These are phyloP conservation scores for Pichia sporocuriosa DNA, from an alignment of 805 yeast genomes.

Conservation along the genomic window DNA sequence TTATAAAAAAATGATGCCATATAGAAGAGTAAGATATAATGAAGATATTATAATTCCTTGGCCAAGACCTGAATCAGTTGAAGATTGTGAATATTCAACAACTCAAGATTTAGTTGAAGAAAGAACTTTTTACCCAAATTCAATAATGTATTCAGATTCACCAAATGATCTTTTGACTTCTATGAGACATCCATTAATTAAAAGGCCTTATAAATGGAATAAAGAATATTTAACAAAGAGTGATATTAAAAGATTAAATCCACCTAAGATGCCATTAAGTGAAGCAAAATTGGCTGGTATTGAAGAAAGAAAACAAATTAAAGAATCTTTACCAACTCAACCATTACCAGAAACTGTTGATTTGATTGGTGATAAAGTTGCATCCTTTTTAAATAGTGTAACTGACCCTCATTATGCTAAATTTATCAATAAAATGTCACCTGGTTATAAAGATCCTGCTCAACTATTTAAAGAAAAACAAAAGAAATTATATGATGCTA, in stretches of 20 bases:
- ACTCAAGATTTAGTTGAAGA: constrained; percentile 50
- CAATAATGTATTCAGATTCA: constrained; percentile 58
- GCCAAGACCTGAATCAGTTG: constrained; percentile 64
- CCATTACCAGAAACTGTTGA: constrained; percentile 38
- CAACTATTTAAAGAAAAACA: constrained; percentile 15
- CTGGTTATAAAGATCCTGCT: constrained; percentile 19
- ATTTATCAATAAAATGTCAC: constrained; percentile 25
- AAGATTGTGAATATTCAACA: constrained; percentile 57
- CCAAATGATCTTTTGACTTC: constrained; percentile 57
- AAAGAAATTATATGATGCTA: constrained; percentile 16
- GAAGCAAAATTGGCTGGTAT: constrained; percentile 54
- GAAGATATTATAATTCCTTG: constrained; percentile 74
- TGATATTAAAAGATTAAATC: constrained; percentile 54
- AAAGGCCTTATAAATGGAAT: constrained; percentile 49
- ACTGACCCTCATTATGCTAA: constrained; percentile 28
- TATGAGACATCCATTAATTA: constrained; percentile 72
- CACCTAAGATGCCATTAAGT: constrained; percentile 75
- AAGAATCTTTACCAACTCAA: constrained; percentile 35
- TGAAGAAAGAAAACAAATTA: constrained; percentile 44
- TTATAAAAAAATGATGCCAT: constrained; percentile 67
- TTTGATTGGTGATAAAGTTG: constrained; percentile 37
- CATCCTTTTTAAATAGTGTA: constrained; percentile 29
- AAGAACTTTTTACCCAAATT: constrained; percentile 67
- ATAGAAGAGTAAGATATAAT: constrained; percentile 67
- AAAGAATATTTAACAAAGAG: constrained; percentile 45